phyloP scores from a whole-genome alignment of 2,329 filamentous ascomycete genomes.

The Xylaria digitata region DNA sequence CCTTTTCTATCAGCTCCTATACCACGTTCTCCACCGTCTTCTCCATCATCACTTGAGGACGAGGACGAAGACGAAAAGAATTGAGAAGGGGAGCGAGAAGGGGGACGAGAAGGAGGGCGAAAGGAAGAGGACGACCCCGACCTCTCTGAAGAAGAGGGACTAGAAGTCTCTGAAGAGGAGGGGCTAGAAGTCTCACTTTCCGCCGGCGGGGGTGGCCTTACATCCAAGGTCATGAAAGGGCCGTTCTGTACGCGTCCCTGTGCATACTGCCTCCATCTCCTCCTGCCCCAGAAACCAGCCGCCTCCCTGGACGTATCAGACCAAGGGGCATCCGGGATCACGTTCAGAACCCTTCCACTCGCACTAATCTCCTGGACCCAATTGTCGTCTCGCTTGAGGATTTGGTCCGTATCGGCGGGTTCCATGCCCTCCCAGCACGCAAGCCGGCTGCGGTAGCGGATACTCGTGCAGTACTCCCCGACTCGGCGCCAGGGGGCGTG shows the following conservation, averaged over 20 bases:
- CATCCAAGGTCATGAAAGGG: constrained; percentile 19
- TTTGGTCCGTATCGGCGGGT: constrained; percentile 6
- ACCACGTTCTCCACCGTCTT: too few species aligned
- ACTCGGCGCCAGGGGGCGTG: constrained; percentile 50
- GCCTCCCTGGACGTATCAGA: constrained; percentile 38
- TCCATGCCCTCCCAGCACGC: constrained; percentile 20
- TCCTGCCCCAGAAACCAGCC: constrained; percentile 24
- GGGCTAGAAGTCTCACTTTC: background rate
- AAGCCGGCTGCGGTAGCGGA: constrained; percentile 38
- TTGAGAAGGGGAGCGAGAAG: background rate
- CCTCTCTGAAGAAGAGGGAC: background rate
- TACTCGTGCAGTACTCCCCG: constrained; percentile 26
- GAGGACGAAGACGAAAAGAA: too few species aligned
- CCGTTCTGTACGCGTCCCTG: constrained; percentile 28
- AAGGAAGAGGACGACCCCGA: background rate
- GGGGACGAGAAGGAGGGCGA: background rate
- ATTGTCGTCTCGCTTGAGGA: background rate
- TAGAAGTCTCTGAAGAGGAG: background rate
- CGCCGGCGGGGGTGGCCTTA: background rate
- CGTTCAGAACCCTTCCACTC: constrained; percentile 2
- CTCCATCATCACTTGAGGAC: too few species aligned
- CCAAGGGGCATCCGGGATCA: constrained; percentile 29
- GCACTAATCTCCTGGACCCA: too few species aligned
- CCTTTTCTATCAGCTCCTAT: too few species aligned
- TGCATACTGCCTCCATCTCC: constrained; percentile 30